These are phyloP conservation scores for Cercospora berteroae DNA, from an alignment of 2,329 filamentous ascomycete genomes.

Conservation along the genomic window DNA sequence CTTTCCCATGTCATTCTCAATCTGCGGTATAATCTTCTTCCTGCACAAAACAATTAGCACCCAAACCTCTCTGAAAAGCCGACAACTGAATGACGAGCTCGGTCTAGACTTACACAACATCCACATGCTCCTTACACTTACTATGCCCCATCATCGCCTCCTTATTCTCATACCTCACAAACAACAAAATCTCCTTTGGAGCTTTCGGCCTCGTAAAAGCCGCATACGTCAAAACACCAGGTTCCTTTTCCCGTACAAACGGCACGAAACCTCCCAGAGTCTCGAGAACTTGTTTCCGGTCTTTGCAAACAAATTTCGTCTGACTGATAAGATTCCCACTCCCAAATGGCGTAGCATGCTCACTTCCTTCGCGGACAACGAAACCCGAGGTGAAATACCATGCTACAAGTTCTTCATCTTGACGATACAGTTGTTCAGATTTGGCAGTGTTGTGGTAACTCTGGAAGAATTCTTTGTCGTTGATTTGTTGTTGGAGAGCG, in stretches of 20 bases:
- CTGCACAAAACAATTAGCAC: constrained; percentile 9
- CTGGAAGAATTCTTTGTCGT: constrained; percentile 33
- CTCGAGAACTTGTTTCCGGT: constrained; percentile 3
- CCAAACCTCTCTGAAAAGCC: no score
- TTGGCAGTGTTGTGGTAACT: constrained; percentile 26
- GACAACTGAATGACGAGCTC: no score
- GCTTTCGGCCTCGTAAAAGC: constrained; percentile 31
- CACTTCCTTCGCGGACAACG: constrained; percentile 16
- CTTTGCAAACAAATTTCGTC: constrained; percentile 21
- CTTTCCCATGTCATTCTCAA: constrained; percentile 19
- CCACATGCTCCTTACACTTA: constrained; percentile 27
- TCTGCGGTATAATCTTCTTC: constrained; percentile 21
- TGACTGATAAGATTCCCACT: constrained; percentile 22
- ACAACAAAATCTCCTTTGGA: constrained; percentile 28
- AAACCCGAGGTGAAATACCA: constrained; percentile 31
- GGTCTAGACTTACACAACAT: constrained; percentile 26
- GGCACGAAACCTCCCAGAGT: constrained; percentile 11
- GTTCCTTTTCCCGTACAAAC: constrained; percentile 24
- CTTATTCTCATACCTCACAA: constrained; percentile 26
- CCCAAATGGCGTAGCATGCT: constrained; percentile 12
- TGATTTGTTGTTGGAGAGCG: constrained; percentile 28
- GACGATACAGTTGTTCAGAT: constrained; percentile 24
- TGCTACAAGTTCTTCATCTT: constrained; percentile 27
- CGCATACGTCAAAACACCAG: constrained; percentile 30
- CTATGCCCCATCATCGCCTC: constrained; percentile 23